Base-by-base conservation (phyloP, 768 basidiomycete species). In the Kwoniella botswanensis region DNA sequence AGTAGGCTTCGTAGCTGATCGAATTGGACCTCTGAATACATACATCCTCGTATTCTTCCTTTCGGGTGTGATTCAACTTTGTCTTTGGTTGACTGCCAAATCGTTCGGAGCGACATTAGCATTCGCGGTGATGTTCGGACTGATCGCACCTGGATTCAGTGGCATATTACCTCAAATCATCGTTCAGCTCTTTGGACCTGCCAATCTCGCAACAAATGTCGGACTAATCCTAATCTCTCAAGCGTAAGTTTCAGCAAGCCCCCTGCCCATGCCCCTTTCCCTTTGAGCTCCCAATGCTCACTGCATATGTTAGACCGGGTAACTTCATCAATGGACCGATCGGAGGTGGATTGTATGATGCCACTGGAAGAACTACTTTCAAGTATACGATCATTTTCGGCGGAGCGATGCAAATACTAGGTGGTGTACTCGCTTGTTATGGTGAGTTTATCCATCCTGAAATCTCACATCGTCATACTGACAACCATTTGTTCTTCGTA, bases 11-110 rank as follows among this genome's bases (percentile, higher is more conserved):
- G 63, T 81, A 2, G 70, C 79, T 10, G 81, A 82, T 66, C 9
- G 35, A 1, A 59, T 82, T 52, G 81, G 81, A 0, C 78, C 81
- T 0, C 46, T 77, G 52, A 82, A 82, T 70, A 75, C 72, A 52
- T 77, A 76, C 63, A 72, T 79, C 52, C 53, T 78, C 10, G 65
- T 72, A 6, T 78, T 70, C 50, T 0, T 72, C 52, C 42, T 74
- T 10, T 74, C 75, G 2, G 74, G 71, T 1, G 54, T 76, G 9
- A 70, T 79, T 6, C 78, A 79, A 50, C 56, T 76, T 17, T 71
- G 74, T 0, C 65, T 79, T 18, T 82, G 81, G 77, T 58, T 71
- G 11, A 74, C 73, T 3, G 81, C 79, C 9, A 71, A n/a, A 4
- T 56, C 63, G 0, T 81, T 76, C 26, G 78, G 73, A 7, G 21